Percentiles rank a stretch among this genome's conserved stretches.
These are phyloP conservation scores for Neopestalotiopsis sp. DNA, from an alignment of 2,329 filamentous ascomycete genomes.

Conservation along the genomic window DNA sequence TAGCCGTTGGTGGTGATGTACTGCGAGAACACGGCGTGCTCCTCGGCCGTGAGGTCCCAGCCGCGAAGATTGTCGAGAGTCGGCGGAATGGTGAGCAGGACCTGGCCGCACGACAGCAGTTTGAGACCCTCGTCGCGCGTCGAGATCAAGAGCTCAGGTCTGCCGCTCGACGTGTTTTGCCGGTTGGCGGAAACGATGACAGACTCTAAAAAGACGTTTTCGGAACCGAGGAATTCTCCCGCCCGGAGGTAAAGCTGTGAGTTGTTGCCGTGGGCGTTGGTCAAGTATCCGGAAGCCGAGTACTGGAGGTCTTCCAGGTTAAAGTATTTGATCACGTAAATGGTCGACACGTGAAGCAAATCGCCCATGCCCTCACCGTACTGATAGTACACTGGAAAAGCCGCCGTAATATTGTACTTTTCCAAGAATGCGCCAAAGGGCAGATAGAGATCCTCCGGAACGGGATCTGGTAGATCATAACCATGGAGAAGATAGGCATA, in stretches of 20 bases:
- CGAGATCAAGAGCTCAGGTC: conserved; percentile 9
- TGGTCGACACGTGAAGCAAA: conserved; percentile 38
- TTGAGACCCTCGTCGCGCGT: conserved; percentile 2
- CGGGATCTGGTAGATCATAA: conserved; percentile 16
- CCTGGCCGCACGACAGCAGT: conserved; percentile 25
- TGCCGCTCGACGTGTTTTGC: not conserved
- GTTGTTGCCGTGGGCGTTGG: conserved; percentile 6
- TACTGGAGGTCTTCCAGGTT: conserved; percentile 14
- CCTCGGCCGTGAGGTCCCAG: conserved; percentile 33
- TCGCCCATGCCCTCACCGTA: conserved; percentile 45
- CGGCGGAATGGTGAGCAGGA: conserved; percentile 35
- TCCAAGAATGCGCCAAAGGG: conserved; percentile 44
- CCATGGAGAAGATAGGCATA: conserved; percentile 15
- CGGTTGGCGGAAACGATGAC: conserved; percentile 3
- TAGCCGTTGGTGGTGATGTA: conserved; percentile 28
- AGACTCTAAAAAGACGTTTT: conserved; percentile 9
- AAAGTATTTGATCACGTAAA: conserved; percentile 42
- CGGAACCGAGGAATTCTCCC: conserved; percentile 3
- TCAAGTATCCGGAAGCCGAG: conserved; percentile 6
- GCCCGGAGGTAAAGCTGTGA: conserved; percentile 12
- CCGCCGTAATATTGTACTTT: conserved; percentile 41
- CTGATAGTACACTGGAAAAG: conserved; percentile 34
- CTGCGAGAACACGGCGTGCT: conserved; percentile 33
- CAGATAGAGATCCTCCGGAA: conserved; percentile 24
- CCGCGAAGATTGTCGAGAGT: conserved; percentile 29